phyloP scores from a whole-genome alignment of 1,139 yeast species.

The Yamadazyma buinensis region DNA sequence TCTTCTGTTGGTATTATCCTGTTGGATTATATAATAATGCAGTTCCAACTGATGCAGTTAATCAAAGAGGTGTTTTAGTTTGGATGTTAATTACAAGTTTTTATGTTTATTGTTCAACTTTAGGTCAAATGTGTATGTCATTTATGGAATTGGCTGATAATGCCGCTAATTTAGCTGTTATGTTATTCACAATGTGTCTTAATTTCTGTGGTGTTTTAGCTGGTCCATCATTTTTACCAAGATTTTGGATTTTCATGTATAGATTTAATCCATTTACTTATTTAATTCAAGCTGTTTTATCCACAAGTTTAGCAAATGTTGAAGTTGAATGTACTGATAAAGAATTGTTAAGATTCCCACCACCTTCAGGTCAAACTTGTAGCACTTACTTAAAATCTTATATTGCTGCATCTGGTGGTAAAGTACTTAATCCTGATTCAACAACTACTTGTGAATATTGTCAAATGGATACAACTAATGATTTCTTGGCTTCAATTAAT shows the following conservation, averaged over 20 bases:
- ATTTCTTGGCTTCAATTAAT: constrained; percentile 42
- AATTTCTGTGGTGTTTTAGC: constrained; percentile 83
- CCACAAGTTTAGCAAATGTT: constrained; percentile 35
- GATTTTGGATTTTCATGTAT: constrained; percentile 55
- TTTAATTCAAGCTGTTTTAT: constrained; percentile 36
- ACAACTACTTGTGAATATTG: constrained; percentile 54
- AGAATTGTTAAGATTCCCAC: constrained; percentile 24
- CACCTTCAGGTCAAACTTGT: constrained; percentile 54
- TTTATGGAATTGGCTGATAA: constrained; percentile 65
- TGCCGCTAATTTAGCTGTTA: constrained; percentile 65
- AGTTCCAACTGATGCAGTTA: constrained; percentile 23
- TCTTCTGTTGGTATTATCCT: constrained; percentile 42
- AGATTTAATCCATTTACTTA: constrained; percentile 67
- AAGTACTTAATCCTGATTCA: constrained; percentile 36
- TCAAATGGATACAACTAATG: constrained; percentile 45
- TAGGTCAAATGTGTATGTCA: constrained; percentile 64
- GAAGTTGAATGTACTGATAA: constrained; percentile 23
- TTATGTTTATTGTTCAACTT: constrained; percentile 57
- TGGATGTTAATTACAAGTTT: constrained; percentile 57
- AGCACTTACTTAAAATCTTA: constrained; percentile 46
- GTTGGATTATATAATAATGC: constrained; percentile 36
- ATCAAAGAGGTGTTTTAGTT: constrained; percentile 58
- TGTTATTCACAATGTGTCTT: constrained; percentile 58
- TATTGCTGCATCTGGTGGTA: constrained; percentile 46
- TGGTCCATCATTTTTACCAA: constrained; percentile 48